Conservation (phyloP, 768 basidiomycete genomes). For the Cantharellus anzutake region DNA sequence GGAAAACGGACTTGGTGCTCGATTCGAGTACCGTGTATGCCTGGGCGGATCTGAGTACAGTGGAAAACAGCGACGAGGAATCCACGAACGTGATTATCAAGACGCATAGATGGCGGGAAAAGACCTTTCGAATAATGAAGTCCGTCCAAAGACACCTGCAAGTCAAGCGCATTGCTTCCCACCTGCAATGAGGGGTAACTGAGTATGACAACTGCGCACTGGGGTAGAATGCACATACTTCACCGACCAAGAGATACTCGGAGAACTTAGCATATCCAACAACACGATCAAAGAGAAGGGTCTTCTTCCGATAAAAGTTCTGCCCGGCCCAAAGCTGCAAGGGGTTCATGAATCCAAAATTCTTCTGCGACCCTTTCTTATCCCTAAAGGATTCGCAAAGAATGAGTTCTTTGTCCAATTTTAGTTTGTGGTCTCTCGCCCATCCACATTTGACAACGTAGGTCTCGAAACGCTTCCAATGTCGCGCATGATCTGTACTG, state of each 20-base stretch:
- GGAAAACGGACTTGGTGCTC: constrained; percentile 77
- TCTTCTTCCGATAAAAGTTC: constrained; percentile 51
- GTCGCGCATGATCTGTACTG: constrained; percentile 54
- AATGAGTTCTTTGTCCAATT: constrained; percentile 73
- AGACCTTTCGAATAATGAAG: constrained; percentile 62
- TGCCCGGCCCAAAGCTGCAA: constrained; percentile 63
- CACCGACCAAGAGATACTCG: constrained; percentile 88
- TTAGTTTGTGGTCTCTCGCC: constrained; percentile 62
- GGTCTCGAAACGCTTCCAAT: constrained; percentile 57
- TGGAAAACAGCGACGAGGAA: neutral
- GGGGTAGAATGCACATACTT: constrained; percentile 32
- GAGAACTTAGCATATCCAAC: constrained; percentile 96
- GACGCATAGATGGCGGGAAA: constrained; percentile 83
- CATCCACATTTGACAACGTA: constrained; percentile 88
- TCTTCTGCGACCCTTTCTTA: constrained; percentile 63
- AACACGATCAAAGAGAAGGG: constrained; percentile 64
- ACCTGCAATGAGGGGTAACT: constrained; percentile 33
- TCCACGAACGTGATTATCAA: constrained; percentile 63
- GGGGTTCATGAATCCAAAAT: constrained; percentile 37
- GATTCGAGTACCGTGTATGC: constrained; percentile 93
- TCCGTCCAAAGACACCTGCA: constrained; percentile 90
- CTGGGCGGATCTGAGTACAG: constrained; percentile 18
- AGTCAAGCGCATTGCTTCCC: constrained; percentile 32
- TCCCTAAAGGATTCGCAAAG: constrained; percentile 75
- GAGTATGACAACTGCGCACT: neutral